phyloP scores from a whole-genome alignment of 495 filamentous ascomycete genomes.

The Aspergillus sclerotiicarbonarius region DNA sequence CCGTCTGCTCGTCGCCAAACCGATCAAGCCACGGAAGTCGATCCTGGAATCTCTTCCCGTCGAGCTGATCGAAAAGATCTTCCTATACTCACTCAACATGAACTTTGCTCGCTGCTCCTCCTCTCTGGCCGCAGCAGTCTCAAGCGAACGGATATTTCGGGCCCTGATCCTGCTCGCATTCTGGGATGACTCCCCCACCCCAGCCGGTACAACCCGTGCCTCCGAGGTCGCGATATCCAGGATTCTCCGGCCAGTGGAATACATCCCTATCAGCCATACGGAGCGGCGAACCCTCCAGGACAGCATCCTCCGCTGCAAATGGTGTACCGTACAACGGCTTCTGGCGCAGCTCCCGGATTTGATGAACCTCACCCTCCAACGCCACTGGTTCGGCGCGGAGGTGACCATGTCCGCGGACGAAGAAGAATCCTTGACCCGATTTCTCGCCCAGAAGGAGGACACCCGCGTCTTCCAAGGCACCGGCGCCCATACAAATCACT shows the following conservation, averaged over 20 bases:
- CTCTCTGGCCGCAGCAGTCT: slow-evolving; percentile 34
- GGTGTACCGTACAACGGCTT: slow-evolving; percentile 38
- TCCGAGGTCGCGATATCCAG: slow-evolving; percentile 18
- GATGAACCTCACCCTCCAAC: slow-evolving; percentile 31
- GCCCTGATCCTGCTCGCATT: slow-evolving; percentile 41
- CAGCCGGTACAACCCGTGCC: background rate
- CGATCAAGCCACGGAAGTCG: slow-evolving; percentile 22
- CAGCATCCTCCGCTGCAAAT: slow-evolving; percentile 33
- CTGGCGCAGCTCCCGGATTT: slow-evolving; percentile 32
- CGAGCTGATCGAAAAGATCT: slow-evolving; percentile 55
- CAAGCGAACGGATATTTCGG: slow-evolving; percentile 41
- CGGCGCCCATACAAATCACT: slow-evolving; percentile 10
- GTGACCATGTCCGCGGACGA: slow-evolving; percentile 25
- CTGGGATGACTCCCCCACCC: slow-evolving; percentile 28
- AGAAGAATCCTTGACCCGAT: slow-evolving; percentile 20
- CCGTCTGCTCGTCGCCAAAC: slow-evolving; percentile 15
- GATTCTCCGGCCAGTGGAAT: slow-evolving; percentile 36
- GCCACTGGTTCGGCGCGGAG: slow-evolving; percentile 32
- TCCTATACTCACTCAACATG: slow-evolving; percentile 48
- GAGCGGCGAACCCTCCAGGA: slow-evolving; percentile 32
- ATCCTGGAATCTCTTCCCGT: slow-evolving; percentile 50
- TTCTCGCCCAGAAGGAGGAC: slow-evolving; percentile 21
- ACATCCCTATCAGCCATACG: slow-evolving; percentile 18
- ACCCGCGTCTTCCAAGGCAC: slow-evolving; percentile 19
- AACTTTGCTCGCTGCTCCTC: slow-evolving; percentile 47